phyloP scores from a whole-genome alignment of 768 basidiomycete species.

The Hysterangium stoloniferum region DNA sequence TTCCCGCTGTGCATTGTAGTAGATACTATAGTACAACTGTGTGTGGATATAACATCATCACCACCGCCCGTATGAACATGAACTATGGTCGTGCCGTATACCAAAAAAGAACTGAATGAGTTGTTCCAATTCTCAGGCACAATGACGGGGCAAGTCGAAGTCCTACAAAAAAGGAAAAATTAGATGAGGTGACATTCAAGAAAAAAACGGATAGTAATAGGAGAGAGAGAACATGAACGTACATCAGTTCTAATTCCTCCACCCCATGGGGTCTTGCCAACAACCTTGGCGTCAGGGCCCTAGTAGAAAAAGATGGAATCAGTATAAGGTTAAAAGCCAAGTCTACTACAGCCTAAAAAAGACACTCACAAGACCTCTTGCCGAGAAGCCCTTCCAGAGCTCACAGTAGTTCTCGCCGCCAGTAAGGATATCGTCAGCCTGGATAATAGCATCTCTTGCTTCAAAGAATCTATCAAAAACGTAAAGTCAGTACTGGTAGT shows the following conservation, averaged over 20 bases:
- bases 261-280: slow-evolving; percentile 84
- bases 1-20: too few relatives aligned
- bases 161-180: background rate
- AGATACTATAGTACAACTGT: too few relatives aligned
- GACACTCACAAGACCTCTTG: slow-evolving; percentile 50
- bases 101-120: too few relatives aligned
- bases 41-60: too few relatives aligned
- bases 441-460: slow-evolving; percentile 82
- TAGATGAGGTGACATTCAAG: background rate
- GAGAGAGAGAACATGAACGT: slow-evolving; percentile 13
- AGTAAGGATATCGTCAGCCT: slow-evolving; percentile 84
- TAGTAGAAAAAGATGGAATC: background rate
- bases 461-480: slow-evolving; percentile 57
- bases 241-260: slow-evolving; percentile 77
- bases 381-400: slow-evolving; percentile 80
- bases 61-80: too few relatives aligned
- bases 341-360: too few relatives aligned
- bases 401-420: slow-evolving; percentile 89
- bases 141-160: background rate
- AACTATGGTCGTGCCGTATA: too few relatives aligned
- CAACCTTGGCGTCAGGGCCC: slow-evolving; percentile 66
- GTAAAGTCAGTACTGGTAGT: too few relatives aligned
- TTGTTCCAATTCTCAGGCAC: too few relatives aligned
- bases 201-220: too few relatives aligned
- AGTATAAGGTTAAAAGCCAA: background rate